A percentile compares a stretch with the other conserved stretches of the same genome.
Conservation (phyloP, 2,329 filamentous ascomycete species). For the Hymenoscyphus linearis region DNA sequence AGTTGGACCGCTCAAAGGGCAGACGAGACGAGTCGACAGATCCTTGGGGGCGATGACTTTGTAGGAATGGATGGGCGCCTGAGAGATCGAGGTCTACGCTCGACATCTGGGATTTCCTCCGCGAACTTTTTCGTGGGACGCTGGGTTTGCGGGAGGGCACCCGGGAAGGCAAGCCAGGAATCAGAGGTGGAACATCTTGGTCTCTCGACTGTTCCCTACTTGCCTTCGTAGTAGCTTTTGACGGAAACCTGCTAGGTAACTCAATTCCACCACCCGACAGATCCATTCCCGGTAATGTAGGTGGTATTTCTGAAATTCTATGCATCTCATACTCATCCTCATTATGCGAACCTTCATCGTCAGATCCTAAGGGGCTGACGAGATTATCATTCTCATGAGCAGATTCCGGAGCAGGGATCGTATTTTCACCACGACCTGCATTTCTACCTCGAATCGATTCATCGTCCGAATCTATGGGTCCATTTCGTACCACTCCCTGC, state of each 20-base stretch:
- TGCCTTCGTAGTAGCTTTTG: conserved; percentile 45
- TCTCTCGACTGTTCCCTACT: conserved; percentile 14
- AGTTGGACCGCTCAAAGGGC: conserved; percentile 53
- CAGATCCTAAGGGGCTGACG: conserved; percentile 28
- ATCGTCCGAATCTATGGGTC: conserved; percentile 61
- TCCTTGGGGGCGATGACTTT: conserved; percentile 15
- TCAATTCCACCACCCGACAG: conserved; percentile 30
- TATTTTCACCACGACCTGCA: conserved; percentile 26
- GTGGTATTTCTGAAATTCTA: conserved; percentile 45
- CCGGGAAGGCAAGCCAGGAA: conserved; percentile 35
- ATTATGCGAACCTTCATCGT: conserved; percentile 44
- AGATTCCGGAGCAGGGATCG: conserved; percentile 13
- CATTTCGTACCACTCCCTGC: conserved; percentile 36
- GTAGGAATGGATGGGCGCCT: conserved; percentile 8
- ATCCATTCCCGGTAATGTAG: conserved; percentile 57
- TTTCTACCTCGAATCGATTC: conserved; percentile 39
- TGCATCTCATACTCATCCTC: conserved; percentile 39
- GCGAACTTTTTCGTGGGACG: conserved; percentile 70
- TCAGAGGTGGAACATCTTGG: conserved; percentile 25
- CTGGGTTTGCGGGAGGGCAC: conserved; percentile 30
- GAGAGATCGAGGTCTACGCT: conserved; percentile 21
- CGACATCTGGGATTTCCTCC: conserved; percentile 38
- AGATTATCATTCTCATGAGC: conserved; percentile 24
- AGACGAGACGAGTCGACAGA: conserved; percentile 36
- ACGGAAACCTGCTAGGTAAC: conserved; percentile 57